Evolutionary conservation across 2,329 filamentous ascomycete species (phyloP).

Genomic region (Bipolaris sorokiniana): DNA sequence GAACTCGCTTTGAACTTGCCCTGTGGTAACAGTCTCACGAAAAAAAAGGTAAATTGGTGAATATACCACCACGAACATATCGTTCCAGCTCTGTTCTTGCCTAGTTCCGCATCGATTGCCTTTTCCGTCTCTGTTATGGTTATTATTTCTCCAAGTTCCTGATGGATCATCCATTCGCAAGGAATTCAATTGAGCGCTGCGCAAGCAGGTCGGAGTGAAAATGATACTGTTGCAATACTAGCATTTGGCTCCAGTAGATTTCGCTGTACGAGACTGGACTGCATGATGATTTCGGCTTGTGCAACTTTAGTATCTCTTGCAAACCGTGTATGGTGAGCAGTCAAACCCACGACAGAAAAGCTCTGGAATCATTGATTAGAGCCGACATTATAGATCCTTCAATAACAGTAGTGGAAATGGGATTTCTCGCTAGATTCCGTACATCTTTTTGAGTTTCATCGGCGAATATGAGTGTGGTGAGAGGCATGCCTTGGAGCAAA

Average conservation of each 20-base stretch:
- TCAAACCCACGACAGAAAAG: constrained; percentile 9
- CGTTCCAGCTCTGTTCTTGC: constrained; percentile 54
- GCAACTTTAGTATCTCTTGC: not conserved
- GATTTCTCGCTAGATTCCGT: constrained; percentile 77
- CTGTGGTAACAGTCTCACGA: constrained; percentile 69
- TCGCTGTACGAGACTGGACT: not conserved
- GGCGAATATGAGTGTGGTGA: constrained; percentile 67
- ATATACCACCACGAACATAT: constrained; percentile 62
- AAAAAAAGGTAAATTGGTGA: constrained; percentile 70
- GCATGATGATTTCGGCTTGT: not conserved
- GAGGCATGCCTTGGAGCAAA: constrained; percentile 70
- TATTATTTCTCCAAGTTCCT: constrained; percentile 54
- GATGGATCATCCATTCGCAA: constrained; percentile 64
- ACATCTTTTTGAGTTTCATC: constrained; percentile 64
- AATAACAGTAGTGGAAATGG: constrained; percentile 77
- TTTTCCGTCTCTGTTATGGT: constrained; percentile 62
- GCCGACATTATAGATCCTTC: constrained; percentile 66
- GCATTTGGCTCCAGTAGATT: too few species aligned
- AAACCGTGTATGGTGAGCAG: not conserved
- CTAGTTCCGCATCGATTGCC: constrained; percentile 55
- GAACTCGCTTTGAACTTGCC: constrained; percentile 59
- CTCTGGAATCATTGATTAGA: constrained; percentile 53
- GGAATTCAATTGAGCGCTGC: constrained; percentile 60
- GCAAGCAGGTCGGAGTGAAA: constrained; percentile 50
- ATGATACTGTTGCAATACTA: constrained; percentile 30